Evolutionary conservation across 306 rosid species (phyloP).

Genomic region (Vigna angularis): DNA sequence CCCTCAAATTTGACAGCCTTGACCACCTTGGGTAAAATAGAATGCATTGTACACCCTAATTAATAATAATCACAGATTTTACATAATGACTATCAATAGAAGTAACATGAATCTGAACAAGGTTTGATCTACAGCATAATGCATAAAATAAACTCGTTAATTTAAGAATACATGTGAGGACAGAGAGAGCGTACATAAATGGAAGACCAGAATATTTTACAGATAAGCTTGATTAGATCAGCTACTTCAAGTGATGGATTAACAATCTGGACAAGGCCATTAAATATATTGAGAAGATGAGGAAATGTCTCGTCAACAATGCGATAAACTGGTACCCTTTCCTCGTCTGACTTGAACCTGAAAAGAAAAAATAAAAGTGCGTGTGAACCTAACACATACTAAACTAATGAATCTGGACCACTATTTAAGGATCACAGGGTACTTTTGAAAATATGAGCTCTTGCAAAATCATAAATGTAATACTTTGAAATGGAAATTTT

Average conservation of each 20-base stretch:
- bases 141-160: neutral
- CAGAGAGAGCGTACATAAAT: constrained; percentile 70
- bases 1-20: neutral
- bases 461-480: neutral
- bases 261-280: constrained; percentile 79
- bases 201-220: constrained; percentile 99
- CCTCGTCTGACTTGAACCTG: constrained; percentile 98
- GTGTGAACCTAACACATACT: constrained; percentile 16
- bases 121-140: constrained; percentile 29
- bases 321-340: constrained; percentile 83
- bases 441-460: constrained; percentile 15
- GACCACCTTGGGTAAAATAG: constrained; percentile 3
- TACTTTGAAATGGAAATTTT: constrained; percentile 7
- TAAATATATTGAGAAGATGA: constrained; percentile 82
- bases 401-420: constrained; percentile 2
- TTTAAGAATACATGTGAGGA: constrained; percentile 13
- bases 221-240: constrained; percentile 92
- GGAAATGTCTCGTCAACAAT: constrained; percentile 97
- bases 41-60: neutral
- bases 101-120: constrained; percentile 32
- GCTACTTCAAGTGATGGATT: constrained; percentile 91
- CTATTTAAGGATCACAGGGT: neutral
- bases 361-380: constrained; percentile 31
- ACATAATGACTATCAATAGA: constrained; percentile 28
- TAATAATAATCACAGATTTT: constrained; percentile 16